Conservation (phyloP, 129 eudicot species). For the Silybum marianum region DNA sequence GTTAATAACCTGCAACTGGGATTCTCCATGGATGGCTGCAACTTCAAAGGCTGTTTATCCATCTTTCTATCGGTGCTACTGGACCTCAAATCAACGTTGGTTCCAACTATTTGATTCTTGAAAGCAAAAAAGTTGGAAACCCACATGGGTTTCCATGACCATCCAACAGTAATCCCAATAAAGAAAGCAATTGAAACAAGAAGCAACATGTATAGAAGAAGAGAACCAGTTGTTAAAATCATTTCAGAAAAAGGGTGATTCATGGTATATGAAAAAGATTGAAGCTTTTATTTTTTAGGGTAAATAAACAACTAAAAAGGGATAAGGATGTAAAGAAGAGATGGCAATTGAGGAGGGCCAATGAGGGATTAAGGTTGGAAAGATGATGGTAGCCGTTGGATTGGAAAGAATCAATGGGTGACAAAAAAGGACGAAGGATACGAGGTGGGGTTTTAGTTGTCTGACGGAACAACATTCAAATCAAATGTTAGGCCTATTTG, state of each 20-base stretch:
- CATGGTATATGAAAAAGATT: slow-evolving; percentile 8
- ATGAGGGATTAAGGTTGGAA: slow-evolving; percentile 1
- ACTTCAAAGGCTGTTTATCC: slow-evolving; percentile 28
- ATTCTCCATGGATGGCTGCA: slow-evolving; percentile 11
- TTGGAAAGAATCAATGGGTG: slow-evolving; percentile 8
- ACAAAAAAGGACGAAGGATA: slow-evolving; percentile 27
- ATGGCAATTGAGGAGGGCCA: neutral
- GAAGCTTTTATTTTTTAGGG: slow-evolving; percentile 15
- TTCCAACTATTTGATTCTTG: slow-evolving; percentile 18
- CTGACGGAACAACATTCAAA: slow-evolving; percentile 15
- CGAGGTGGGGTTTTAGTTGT: slow-evolving; percentile 26
- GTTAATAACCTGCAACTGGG: slow-evolving; percentile 51
- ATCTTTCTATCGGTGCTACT: slow-evolving; percentile 15
- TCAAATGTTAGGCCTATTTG: slow-evolving; percentile 34
- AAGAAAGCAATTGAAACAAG: slow-evolving; percentile 57
- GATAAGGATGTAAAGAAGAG: slow-evolving; percentile 25
- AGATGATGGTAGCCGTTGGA: slow-evolving; percentile 28
- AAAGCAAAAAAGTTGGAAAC: slow-evolving; percentile 21
- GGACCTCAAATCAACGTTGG: slow-evolving; percentile 22
- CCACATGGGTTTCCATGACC: slow-evolving; percentile 94
- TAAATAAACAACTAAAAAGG: neutral
- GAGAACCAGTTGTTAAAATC: slow-evolving; percentile 38
- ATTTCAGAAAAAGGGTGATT: slow-evolving; percentile 36
- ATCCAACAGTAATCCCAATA: slow-evolving; percentile 71
- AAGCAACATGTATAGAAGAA: slow-evolving; percentile 36